Evolutionary conservation across 306 rosid species (phyloP), one percentile per base, ranked within the genome.

Genomic region (Luffa acutangula): DNA sequence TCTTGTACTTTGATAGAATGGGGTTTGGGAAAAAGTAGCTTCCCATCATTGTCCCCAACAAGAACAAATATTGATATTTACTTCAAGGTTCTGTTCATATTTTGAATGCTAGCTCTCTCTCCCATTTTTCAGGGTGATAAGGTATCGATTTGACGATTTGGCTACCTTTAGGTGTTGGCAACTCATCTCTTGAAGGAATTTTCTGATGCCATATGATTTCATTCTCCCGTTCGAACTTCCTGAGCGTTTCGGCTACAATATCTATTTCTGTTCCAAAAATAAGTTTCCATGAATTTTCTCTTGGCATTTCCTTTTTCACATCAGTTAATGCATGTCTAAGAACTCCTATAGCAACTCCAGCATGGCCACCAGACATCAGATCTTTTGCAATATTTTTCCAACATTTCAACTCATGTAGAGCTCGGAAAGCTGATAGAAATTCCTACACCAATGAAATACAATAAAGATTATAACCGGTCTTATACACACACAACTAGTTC

Each of bases 171-270:
- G 85, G 83, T 57, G 45, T 63, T 8, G 94, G 93, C 84, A 93
- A 78, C 80, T 78, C 86, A 57, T 81, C 83, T 21, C 52, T 74
- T 2, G 82, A 66, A 42, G 89, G 90, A 48, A 89, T 80, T 85
- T 85, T 88, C 86, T 91, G 87, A 33, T 46, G 87, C 97, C 92
- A 93, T 34, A 93, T 83, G 36, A 91, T 83, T 77, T 88, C 90
- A n/a, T 93, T 93, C 87, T 93, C 97, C 5, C 77, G 85, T 39
- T 73, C 88, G 25, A 78, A 76, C 83, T 89, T 93, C 85, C 90
- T 84, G 53, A 91, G 94, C 75, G 81, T 81, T 83, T 91, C 94
- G 0, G 92, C 80, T 64, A 82, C 85, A 25, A 58, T 85, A 17
- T 82, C 75, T 51, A 81, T 88, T 80, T 93, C 91, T 81, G 80